Evolutionary conservation across 768 basidiomycete species (phyloP), one percentile per base, ranked within the genome.

Genomic region (Lactarius tabidus): DNA sequence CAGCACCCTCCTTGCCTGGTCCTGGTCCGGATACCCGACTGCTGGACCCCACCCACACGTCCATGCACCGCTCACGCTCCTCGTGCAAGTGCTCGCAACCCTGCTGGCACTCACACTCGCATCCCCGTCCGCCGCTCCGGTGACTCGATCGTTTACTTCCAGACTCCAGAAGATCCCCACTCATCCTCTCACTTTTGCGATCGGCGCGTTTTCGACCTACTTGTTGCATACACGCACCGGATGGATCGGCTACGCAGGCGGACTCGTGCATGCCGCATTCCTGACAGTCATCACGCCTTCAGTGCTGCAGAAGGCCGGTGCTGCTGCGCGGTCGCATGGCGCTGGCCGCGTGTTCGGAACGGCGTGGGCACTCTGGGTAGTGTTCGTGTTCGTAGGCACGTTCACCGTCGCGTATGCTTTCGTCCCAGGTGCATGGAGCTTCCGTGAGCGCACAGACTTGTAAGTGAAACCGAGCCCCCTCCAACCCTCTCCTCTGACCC

Each of bases 381-480:
- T 92, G 38, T 77, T 91, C 54, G 81, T 83, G 58, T 80, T 94
- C 28, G 82, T 86, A 33, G 87, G 85, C 62, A 84, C 90, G 18
- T 90, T 91, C 78, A 93, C 92, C 0, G 91, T 91, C 60, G 93
- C 93, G 0, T 94, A 95, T 76, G 92, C 93, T 2, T 95, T 94
- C 70, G 91, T 95, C 15, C 92, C 92, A 3, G 89, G 89, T 1
- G 92, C 91, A 0, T 74, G 80, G 63, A 82, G 86, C 70, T 77
- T 95, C 57, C 79, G 93, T 58, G 93, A 95, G 76, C 79, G 88
- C 23, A 92, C 91, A 36, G 85, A 91, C 72, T 66, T 87, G 85
- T 91, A 70, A 74, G 84, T 81, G 58, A 62, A n/a, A 52, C 53
- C n/a, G 52, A 26, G 36, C 57, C 62, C 23, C 51, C 31, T 53